Evolutionary conservation across 768 basidiomycete species (phyloP).

Genomic region (Collybiopsis luxurians): DNA sequence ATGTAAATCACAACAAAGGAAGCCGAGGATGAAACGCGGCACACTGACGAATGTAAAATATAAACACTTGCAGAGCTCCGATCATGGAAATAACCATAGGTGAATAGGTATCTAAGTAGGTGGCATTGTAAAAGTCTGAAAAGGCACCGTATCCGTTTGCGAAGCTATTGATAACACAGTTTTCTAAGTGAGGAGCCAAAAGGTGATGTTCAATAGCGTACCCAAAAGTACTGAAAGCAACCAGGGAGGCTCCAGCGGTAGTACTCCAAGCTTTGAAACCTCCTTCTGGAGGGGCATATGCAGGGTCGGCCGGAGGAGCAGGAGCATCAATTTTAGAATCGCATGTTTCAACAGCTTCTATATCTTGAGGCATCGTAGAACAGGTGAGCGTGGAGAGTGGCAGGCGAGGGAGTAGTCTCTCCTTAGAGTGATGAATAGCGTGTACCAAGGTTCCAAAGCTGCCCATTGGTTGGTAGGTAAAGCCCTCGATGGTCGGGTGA

Average conservation of each 20-base stretch:
- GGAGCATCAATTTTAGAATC: no score
- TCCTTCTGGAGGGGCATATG: constrained; percentile 7
- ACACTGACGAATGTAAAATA: constrained; percentile 19
- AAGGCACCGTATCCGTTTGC: constrained; percentile 34
- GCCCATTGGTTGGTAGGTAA: no score
- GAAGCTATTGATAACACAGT: constrained; percentile 11
- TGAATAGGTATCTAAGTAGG: constrained; percentile 24
- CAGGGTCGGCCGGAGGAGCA: no score
- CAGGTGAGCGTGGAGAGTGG: no score
- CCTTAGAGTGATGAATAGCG: no score
- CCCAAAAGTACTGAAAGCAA: constrained; percentile 10
- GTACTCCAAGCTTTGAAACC: constrained; percentile 6
- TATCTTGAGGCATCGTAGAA: no score
- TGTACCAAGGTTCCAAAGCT: no score
- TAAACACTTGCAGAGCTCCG: constrained; percentile 25
- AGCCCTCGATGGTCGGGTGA: no score
- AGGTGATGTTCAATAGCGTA: no score
- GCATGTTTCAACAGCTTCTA: no score
- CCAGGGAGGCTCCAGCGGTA: constrained; percentile 2
- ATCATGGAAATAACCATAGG: constrained; percentile 26
- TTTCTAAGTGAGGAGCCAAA: no score
- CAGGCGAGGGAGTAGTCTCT: no score
- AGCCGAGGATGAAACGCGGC: neutral
- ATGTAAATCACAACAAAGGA: neutral
- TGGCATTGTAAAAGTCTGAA: constrained; percentile 29